Evolutionary conservation across 768 basidiomycete species (phyloP).

Genomic region (Roridomyces roridus): DNA sequence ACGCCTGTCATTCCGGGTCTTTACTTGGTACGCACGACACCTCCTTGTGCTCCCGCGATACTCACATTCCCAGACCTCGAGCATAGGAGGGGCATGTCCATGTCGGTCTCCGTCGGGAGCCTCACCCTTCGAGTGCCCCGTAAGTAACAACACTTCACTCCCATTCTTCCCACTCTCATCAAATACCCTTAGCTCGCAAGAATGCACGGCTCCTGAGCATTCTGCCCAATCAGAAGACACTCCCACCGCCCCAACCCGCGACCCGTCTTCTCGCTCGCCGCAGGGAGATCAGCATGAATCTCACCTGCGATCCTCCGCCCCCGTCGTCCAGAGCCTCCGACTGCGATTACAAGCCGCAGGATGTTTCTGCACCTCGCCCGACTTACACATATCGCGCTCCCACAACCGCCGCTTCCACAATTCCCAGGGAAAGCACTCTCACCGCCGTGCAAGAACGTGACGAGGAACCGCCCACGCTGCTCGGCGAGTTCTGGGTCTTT

Average conservation of each 20-base stretch:
- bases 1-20: constrained; percentile 24
- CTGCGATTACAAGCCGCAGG: neutral
- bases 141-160: constrained; percentile 13
- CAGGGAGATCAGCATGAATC: neutral
- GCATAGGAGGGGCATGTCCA: constrained; percentile 21
- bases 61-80: constrained; percentile 9
- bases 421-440: neutral
- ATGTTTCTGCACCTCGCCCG: neutral
- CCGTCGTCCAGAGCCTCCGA: neutral
- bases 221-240: neutral
- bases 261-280: neutral
- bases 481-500: neutral
- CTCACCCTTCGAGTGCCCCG: no score
- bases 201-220: neutral
- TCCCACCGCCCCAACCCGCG: neutral
- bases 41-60: neutral
- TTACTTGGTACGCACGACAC: constrained; percentile 14
- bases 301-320: constrained; percentile 2
- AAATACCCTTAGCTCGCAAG: neutral
- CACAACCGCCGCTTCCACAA: neutral
- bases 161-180: neutral
- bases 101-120: no score
- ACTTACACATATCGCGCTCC: neutral
- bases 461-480: neutral
- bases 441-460: neutral